phyloP scores from a whole-genome alignment of 176 grass and related monocot genomes.

The Oryza australiensis region DNA sequence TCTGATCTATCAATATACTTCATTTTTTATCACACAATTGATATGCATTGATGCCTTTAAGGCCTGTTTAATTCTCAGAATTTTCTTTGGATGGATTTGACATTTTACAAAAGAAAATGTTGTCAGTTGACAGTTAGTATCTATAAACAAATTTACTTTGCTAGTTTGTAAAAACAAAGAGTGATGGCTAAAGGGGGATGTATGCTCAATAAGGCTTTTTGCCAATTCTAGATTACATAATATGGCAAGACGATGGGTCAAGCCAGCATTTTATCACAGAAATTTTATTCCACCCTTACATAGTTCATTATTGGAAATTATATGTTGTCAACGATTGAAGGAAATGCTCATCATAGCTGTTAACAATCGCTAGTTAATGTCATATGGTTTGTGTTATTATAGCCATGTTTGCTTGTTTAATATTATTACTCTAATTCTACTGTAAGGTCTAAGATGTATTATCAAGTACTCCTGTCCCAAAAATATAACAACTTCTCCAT shows the following conservation, averaged over 20 bases:
- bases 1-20: neutral
- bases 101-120: neutral
- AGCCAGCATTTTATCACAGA: neutral
- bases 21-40: neutral
- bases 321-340: too few species aligned
- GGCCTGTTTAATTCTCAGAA: neutral
- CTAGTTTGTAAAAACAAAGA: constrained; percentile 19
- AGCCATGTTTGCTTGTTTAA: too few species aligned
- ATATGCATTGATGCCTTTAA: neutral
- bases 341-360: too few species aligned
- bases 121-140: neutral
- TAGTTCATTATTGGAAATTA: too few species aligned
- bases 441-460: too few species aligned
- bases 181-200: neutral
- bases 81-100: neutral
- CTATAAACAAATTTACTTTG: neutral
- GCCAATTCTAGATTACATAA: neutral
- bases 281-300: too few species aligned
- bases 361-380: too few species aligned
- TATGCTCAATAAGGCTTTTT: neutral
- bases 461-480: too few species aligned
- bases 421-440: too few species aligned
- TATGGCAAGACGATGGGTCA: neutral
- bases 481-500: too few species aligned
- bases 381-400: too few species aligned